Conservation (phyloP, 768 basidiomycete species). For the Dacryopinax spathularia region DNA sequence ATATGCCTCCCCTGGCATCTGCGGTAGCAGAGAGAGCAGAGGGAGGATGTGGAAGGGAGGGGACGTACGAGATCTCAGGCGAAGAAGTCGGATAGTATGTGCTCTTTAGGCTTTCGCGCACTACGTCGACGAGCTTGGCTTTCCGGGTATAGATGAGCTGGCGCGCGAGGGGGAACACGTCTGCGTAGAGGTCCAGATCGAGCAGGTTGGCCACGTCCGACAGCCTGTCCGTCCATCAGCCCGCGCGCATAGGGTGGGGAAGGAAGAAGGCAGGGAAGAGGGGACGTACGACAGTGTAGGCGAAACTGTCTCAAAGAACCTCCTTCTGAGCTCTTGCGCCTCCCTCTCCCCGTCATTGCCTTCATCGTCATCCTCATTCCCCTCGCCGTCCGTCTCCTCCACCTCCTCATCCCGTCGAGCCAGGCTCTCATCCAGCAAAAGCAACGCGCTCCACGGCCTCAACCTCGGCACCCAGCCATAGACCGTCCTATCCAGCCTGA, state of each 20-base stretch:
- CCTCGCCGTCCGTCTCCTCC: constrained; percentile 37
- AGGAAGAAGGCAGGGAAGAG: background rate
- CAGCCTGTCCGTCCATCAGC: constrained; percentile 31
- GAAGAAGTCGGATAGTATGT: constrained; percentile 61
- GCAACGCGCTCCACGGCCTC: constrained; percentile 81
- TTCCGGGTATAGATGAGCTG: constrained; percentile 83
- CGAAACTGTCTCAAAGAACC: constrained; percentile 56
- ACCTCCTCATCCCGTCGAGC: too few relatives aligned
- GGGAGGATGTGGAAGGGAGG: constrained; percentile 11
- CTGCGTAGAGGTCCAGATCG: constrained; percentile 69
- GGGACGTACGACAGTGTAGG: constrained; percentile 59
- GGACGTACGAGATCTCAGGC: constrained; percentile 46
- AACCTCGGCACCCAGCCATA: constrained; percentile 41
- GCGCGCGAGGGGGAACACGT: constrained; percentile 79
- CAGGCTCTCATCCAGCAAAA: constrained; percentile 60
- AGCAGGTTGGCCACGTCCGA: constrained; percentile 66
- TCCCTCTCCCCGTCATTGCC: constrained; percentile 58
- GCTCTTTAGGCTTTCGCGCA: constrained; percentile 66
- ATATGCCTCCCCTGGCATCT: too few relatives aligned
- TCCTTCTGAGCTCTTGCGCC: constrained; percentile 20
- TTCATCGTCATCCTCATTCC: constrained; percentile 48
- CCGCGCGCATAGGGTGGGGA: background rate
- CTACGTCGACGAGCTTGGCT: constrained; percentile 76
- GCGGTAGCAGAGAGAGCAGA: constrained; percentile 12
- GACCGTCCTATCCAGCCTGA: constrained; percentile 41